A percentile compares a stretch with the other conserved stretches of the same genome.
phyloP scores from a whole-genome alignment of 768 basidiomycete species.

The Hirschioporus abietinus region DNA sequence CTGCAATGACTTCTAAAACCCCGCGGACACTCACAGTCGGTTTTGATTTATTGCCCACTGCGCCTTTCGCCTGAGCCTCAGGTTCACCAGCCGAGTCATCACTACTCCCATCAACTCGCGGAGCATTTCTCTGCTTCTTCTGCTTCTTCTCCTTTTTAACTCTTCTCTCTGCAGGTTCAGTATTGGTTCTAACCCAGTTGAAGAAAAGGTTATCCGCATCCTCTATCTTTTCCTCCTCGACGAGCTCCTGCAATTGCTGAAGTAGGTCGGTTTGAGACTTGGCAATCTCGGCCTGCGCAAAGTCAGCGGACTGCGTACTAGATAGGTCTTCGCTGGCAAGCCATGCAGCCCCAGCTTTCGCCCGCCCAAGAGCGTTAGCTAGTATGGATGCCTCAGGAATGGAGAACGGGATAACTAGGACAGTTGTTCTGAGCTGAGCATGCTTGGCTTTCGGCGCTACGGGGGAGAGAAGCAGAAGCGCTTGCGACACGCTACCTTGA shows the following conservation, averaged over 20 bases:
- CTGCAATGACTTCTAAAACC: too few species aligned
- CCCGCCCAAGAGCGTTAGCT: slow-evolving; percentile 56
- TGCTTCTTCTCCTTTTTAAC: neutral
- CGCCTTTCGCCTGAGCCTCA: neutral
- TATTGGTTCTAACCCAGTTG: slow-evolving; percentile 43
- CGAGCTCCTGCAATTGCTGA: slow-evolving; percentile 30
- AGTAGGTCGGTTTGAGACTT: slow-evolving; percentile 29
- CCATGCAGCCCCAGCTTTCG: slow-evolving; percentile 41
- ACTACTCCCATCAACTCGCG: neutral
- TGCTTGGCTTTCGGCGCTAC: neutral
- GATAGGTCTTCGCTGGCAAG: slow-evolving; percentile 18
- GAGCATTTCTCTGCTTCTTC: neutral
- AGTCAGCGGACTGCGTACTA: neutral
- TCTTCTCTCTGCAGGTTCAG: neutral
- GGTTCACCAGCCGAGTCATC: neutral
- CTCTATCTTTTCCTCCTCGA: slow-evolving; percentile 40
- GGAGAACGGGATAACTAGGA: slow-evolving; percentile 55
- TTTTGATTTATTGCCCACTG: neutral
- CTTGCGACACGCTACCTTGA: slow-evolving; percentile 8
- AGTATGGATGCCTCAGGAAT: slow-evolving; percentile 55
- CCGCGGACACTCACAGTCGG: neutral
- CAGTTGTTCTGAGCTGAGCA: slow-evolving; percentile 35
- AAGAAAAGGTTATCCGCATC: slow-evolving; percentile 57
- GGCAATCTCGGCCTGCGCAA: slow-evolving; percentile 14
- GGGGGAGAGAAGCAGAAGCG: slow-evolving; percentile 11